Conservation (phyloP, 2,329 filamentous ascomycete genomes). For the Alternaria infectoria region DNA sequence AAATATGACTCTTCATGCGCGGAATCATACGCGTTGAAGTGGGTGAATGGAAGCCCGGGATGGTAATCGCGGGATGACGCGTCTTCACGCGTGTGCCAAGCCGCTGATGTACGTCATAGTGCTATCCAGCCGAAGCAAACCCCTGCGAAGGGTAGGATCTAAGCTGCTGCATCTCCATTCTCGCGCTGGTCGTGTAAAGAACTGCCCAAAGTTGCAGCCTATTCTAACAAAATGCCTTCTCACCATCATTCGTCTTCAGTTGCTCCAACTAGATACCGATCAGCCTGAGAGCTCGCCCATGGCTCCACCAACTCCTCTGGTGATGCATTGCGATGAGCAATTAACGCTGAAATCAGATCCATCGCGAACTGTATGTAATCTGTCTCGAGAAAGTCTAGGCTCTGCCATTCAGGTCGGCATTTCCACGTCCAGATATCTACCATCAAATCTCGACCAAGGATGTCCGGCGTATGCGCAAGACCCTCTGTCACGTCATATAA, state of each 20-base stretch:
- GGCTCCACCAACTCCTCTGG: neutral
- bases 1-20: neutral
- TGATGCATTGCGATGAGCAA: neutral
- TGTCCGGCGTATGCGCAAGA: neutral
- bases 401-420: neutral
- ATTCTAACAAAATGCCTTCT: neutral
- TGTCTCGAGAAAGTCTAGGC: neutral
- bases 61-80: neutral
- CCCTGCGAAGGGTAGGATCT: neutral
- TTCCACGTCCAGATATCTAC: neutral
- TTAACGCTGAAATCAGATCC: neutral
- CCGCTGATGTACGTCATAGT: neutral
- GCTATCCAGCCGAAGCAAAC: neutral
- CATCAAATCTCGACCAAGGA: neutral
- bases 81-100: neutral
- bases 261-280: neutral
- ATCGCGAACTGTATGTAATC: neutral
- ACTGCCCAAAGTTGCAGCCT: neutral
- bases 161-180: neutral
- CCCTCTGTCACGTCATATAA: neutral
- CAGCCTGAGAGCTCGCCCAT: neutral
- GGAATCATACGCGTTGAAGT: neutral
- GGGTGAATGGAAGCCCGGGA: neutral
- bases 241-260: neutral
- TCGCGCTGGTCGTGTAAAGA: neutral